Evolutionary conservation across 495 filamentous ascomycete genomes (phyloP).

Genomic region (Aspergillus nidulans): DNA sequence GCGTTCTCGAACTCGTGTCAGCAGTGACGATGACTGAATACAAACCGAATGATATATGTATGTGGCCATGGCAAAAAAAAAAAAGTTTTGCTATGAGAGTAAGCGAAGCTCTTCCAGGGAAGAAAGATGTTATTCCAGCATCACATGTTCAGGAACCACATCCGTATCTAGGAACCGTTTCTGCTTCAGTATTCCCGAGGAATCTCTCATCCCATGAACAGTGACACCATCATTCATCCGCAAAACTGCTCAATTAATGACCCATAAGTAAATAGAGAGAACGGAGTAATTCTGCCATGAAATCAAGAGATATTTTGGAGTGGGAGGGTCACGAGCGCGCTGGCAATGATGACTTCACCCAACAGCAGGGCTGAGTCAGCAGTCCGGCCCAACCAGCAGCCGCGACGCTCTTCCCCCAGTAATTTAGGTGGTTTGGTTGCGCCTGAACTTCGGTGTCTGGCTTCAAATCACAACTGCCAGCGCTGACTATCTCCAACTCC

Average conservation of each 20-base stretch:
- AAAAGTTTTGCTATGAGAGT: background rate
- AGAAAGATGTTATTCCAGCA: background rate
- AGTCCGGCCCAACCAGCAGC: constrained; percentile 14
- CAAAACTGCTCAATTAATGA: background rate
- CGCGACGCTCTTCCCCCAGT: constrained; percentile 11
- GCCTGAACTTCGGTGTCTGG: constrained; percentile 14
- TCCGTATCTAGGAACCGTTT: background rate
- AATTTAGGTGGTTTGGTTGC: constrained; percentile 13
- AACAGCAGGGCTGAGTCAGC: constrained; percentile 22
- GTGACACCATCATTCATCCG: background rate
- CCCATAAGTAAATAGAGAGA: background rate
- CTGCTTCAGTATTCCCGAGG: background rate
- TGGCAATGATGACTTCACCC: constrained; percentile 25
- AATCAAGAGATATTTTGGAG: background rate
- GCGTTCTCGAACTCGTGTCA: background rate
- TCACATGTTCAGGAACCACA: background rate
- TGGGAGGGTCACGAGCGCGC: constrained; percentile 1
- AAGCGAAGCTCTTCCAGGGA: background rate
- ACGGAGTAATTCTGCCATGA: background rate
- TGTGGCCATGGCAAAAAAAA: no score
- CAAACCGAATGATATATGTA: no score
- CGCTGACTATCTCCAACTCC: constrained; percentile 1
- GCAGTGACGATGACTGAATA: no score
- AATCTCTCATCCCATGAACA: background rate
- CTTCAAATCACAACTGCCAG: constrained; percentile 8